phyloP scores from a whole-genome alignment of 306 rosid species.

The Malus sieversii region DNA sequence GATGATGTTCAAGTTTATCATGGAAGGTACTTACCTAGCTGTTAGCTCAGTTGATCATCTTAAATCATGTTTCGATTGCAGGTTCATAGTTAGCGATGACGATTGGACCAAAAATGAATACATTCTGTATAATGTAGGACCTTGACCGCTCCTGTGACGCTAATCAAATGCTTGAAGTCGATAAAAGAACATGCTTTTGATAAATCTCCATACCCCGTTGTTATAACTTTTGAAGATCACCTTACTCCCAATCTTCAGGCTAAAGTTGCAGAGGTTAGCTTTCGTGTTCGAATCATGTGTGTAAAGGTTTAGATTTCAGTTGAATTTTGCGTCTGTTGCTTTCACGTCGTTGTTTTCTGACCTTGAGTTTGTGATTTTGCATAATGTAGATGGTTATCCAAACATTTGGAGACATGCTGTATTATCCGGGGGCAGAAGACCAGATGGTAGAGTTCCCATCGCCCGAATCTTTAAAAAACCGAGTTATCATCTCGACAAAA shows the following conservation, averaged over 20 bases:
- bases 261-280: constrained; percentile 72
- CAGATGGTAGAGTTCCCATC: constrained; percentile 60
- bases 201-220: constrained; percentile 69
- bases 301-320: background rate
- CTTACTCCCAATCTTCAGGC: constrained; percentile 74
- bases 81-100: background rate
- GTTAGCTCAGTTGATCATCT: background rate
- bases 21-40: constrained; percentile 53
- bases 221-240: constrained; percentile 86
- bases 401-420: constrained; percentile 65
- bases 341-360: background rate
- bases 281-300: background rate
- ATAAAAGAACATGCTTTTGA: constrained; percentile 80
- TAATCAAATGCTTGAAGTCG: constrained; percentile 70
- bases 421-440: constrained; percentile 48
- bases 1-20: constrained; percentile 72
- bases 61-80: background rate
- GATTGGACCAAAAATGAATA: background rate
- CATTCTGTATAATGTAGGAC: constrained; percentile 47
- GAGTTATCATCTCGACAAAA: constrained; percentile 74
- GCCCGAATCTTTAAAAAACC: constrained; percentile 66
- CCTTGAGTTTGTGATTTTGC: constrained; percentile 5
- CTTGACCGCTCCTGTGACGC: constrained; percentile 76
- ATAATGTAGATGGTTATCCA: constrained; percentile 49
- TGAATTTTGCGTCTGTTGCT: background rate